Percentiles rank a stretch among this genome's conserved stretches.
phyloP scores from a whole-genome alignment of 805 yeast genomes.

The Nakazawaea ernobii region DNA sequence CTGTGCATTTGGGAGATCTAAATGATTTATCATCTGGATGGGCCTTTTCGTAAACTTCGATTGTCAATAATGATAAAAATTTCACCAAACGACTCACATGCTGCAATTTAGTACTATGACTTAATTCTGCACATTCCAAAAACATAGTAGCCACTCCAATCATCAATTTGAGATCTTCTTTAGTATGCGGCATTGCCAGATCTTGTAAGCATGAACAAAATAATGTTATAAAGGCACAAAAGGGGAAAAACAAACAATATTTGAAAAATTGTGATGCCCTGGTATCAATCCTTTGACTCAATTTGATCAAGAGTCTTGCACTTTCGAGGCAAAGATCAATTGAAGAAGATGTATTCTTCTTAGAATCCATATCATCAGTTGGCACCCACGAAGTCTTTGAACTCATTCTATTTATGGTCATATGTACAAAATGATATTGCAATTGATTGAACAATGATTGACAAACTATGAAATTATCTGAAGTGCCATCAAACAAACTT shows the following conservation, averaged over 20 bases:
- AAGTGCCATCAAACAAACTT: not conserved
- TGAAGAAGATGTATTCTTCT: not conserved
- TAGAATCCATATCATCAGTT: not conserved
- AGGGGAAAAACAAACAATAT: constrained; percentile 23
- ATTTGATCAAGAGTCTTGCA: constrained; percentile 20
- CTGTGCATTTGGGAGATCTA: constrained; percentile 18
- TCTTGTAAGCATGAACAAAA: constrained; percentile 21
- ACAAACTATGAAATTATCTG: not conserved
- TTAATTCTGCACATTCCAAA: constrained; percentile 11
- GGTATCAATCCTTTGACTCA: constrained; percentile 15
- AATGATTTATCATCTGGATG: constrained; percentile 12
- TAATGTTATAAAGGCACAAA: constrained; percentile 25
- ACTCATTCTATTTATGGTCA: constrained; percentile 22
- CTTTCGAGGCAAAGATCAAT: constrained; percentile 18
- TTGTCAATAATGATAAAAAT: constrained; percentile 12
- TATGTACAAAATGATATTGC: constrained; percentile 21
- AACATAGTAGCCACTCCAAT: constrained; percentile 15
- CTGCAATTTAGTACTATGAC: constrained; percentile 14
- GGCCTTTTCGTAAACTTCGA: constrained; percentile 14
- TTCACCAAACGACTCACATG: constrained; percentile 6
- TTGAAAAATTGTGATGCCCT: constrained; percentile 14
- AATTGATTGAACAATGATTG: constrained; percentile 14
- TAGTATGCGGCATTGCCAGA: constrained; percentile 12
- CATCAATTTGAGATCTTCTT: constrained; percentile 21
- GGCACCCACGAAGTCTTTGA: constrained; percentile 9